Conservation (phyloP, 495 filamentous ascomycete genomes). For the Penicillium paradoxum region DNA sequence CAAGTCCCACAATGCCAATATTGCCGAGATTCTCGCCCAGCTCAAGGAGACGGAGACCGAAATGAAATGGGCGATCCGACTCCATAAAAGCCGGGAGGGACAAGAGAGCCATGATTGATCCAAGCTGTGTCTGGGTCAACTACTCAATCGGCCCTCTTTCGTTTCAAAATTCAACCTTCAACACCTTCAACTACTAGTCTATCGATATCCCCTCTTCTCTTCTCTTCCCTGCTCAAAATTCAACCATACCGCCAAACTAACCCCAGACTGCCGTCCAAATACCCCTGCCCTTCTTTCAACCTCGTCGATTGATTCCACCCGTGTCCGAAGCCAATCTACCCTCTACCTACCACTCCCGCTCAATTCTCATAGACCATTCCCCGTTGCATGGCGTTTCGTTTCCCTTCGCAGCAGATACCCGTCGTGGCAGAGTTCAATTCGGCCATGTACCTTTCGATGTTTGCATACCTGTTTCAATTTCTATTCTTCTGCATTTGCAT, state of each 20-base stretch:
- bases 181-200: neutral
- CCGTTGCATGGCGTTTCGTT: conserved; percentile 16
- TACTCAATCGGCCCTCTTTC: neutral
- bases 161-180: neutral
- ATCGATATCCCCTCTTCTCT: neutral
- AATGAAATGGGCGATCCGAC: conserved; percentile 63
- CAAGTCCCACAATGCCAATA: conserved; percentile 47
- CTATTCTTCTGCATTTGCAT: neutral
- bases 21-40: conserved; percentile 54
- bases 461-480: conserved; percentile 4
- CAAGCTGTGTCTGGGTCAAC: neutral
- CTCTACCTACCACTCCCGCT: neutral
- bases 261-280: neutral
- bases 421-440: conserved; percentile 9
- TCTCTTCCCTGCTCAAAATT: neutral
- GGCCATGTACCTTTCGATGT: neutral
- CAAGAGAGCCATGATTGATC: conserved; percentile 14
- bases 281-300: neutral
- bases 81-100: conserved; percentile 48
- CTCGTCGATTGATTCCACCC: neutral
- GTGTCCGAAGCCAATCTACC: neutral
- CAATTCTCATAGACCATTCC: conserved; percentile 2
- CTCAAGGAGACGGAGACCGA: conserved; percentile 58
- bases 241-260: neutral
- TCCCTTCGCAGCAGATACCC: conserved; percentile 17